Evolutionary conservation across 164 flowering plant genomes (phyloP).

Genomic region (Kalanchoe fedtschenkoi): DNA sequence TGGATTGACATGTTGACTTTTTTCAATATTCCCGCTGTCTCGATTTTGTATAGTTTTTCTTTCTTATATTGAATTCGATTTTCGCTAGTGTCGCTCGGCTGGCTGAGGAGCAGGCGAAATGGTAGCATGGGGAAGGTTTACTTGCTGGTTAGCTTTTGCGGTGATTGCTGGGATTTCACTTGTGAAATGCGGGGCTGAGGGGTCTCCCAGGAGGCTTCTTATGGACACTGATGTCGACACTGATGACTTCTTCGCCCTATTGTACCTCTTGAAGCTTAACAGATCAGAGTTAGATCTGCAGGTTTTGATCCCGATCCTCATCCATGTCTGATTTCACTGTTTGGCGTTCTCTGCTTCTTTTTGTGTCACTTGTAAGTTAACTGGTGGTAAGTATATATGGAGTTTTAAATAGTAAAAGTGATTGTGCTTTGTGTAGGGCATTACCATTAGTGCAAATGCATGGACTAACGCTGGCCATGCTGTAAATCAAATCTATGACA

Average conservation of each 20-base stretch:
- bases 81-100: neutral
- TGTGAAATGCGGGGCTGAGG: neutral
- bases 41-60: too few species aligned
- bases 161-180: slow-evolving; percentile 2
- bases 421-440: slow-evolving; percentile 37
- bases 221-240: slow-evolving; percentile 86
- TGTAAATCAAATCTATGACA: slow-evolving; percentile 80
- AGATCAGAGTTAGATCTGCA: slow-evolving; percentile 60
- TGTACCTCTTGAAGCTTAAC: slow-evolving; percentile 77
- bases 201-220: slow-evolving; percentile 39
- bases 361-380: neutral
- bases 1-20: neutral
- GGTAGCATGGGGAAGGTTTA: neutral
- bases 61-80: neutral
- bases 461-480: slow-evolving; percentile 91
- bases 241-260: slow-evolving; percentile 79
- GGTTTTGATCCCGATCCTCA: slow-evolving; percentile 21
- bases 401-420: neutral
- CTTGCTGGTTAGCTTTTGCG: neutral
- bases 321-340: too few species aligned
- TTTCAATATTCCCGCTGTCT: neutral
- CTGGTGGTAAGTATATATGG: neutral
- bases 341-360: too few species aligned
- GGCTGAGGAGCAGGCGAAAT: neutral
- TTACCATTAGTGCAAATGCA: slow-evolving; percentile 71